phyloP scores from a whole-genome alignment of 768 basidiomycete species.

The Pulveroboletus sp. region DNA sequence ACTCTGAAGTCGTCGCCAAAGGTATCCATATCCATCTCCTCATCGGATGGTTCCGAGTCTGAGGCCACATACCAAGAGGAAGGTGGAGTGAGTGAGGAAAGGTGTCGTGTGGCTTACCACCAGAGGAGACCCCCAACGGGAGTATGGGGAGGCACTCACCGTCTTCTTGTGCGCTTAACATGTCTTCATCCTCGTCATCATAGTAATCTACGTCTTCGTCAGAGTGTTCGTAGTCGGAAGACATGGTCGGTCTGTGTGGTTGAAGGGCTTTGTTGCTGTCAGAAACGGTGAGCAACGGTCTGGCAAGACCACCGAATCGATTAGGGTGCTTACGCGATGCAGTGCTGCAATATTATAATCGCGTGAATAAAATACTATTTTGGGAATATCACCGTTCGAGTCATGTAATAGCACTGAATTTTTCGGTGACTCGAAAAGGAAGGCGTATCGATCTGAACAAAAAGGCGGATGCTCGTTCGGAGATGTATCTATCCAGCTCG shows the following conservation, averaged over 20 bases:
- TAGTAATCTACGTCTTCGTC: conserved; percentile 64
- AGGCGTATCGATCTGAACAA: conserved; percentile 21
- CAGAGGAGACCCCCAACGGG: conserved; percentile 11
- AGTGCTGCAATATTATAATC: conserved; percentile 10
- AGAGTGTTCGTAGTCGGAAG: conserved; percentile 67
- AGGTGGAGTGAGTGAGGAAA: conserved; percentile 18
- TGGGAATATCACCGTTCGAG: neutral
- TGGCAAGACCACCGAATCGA: conserved; percentile 19
- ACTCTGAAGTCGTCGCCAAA: conserved; percentile 63
- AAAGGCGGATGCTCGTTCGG: conserved; percentile 21
- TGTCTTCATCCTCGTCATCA: conserved; percentile 69
- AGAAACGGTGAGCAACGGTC: conserved; percentile 15
- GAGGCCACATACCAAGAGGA: neutral
- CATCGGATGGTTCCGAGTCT: conserved; percentile 45
- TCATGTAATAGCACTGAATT: conserved; percentile 6
- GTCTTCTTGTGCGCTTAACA: conserved; percentile 56
- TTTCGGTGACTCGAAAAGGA: conserved; percentile 26
- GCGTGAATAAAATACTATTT: conserved; percentile 6
- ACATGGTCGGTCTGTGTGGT: conserved; percentile 34
- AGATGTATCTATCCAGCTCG: conserved; percentile 18
- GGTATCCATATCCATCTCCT: conserved; percentile 68
- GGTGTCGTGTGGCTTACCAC: conserved; percentile 17
- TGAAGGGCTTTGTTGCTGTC: conserved; percentile 13
- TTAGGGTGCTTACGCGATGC: conserved; percentile 27
- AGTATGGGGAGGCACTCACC: conserved; percentile 30